Evolutionary conservation across 208 protist species (phyloP), one percentile per base, ranked within the genome.

Genomic region (Trichomonas tenax): DNA sequence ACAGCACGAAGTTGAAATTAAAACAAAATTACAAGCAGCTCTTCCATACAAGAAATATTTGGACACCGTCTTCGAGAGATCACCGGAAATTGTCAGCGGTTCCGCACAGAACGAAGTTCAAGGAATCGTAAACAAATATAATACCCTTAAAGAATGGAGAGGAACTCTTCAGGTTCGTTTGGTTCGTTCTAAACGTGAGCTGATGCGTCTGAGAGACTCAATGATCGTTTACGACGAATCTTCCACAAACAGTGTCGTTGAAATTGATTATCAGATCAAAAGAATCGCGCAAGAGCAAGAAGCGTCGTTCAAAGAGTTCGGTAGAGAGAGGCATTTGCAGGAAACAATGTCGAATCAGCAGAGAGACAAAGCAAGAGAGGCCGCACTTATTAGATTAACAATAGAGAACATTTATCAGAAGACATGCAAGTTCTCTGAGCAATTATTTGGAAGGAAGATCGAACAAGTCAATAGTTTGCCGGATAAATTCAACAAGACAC

Each of bases 201-300:
- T 93, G 1, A 23, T 31, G 36, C 9, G 36, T 8, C 44, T 93
- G 0, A 8, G 44, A 9, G 86, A 93, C 15, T 41, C 86, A 26
- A 93, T 93, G 86, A 9, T 15, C n/a, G 40, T 93, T 38, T 93
- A 93, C 44, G 86, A 93, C 38, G 86, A 93, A 51, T 93, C 86
- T 38, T 93, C 86, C 26, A 51, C 86, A 93, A 93, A 93, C 17
- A 26, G n/a, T 26, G 17, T 41, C 46, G 86, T 93, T 10, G 86
- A 93, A 93, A 51, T 93, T 40, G 86, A 93, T 51, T 93, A 93
- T 93, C 86, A 93, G 38, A 48, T 93, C 38, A 93, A 93, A 58
- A 21, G 86, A 17, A 93, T 93, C 51, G 86, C 86, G 2, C 86
- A 93, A 93, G 86, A 41, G 9, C 40, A 93, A 93, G 86, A 93